Percentiles rank a stretch among this genome's conserved stretches.
These are phyloP conservation scores for Chrysanthemum seticuspe DNA, from an alignment of 129 eudicot species.

Conservation along the genomic window DNA sequence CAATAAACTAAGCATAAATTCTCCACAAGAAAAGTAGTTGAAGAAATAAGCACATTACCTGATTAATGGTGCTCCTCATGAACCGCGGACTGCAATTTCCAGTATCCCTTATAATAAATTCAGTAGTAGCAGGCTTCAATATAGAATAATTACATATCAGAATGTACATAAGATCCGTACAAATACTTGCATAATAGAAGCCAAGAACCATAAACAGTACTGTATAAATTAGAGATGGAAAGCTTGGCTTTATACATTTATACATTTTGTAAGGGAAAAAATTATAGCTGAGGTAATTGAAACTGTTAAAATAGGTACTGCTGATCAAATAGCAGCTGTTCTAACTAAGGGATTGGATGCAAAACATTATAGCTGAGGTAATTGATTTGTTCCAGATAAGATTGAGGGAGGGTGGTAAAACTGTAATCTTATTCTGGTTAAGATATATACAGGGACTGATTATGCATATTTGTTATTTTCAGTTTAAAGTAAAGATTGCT, in stretches of 20 bases:
- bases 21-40: background rate
- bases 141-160: conserved; percentile 12
- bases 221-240: background rate
- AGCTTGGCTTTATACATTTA: background rate
- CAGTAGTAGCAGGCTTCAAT: conserved; percentile 90
- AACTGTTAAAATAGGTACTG: no score
- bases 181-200: conserved; percentile 13
- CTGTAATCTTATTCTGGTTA: no score
- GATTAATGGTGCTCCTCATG: conserved; percentile 69
- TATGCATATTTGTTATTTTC: no score
- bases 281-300: no score
- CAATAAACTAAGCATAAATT: conserved; percentile 12
- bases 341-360: no score
- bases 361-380: no score
- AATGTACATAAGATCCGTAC: background rate
- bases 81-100: conserved; percentile 66
- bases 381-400: no score
- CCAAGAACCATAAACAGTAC: conserved; percentile 11
- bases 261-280: no score
- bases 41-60: conserved; percentile 40
- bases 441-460: no score
- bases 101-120: conserved; percentile 81
- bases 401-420: no score
- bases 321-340: no score
- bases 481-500: no score